Conservation (phyloP, 129 eudicot genomes). For the Pseudognaphalium luteoalbum region DNA sequence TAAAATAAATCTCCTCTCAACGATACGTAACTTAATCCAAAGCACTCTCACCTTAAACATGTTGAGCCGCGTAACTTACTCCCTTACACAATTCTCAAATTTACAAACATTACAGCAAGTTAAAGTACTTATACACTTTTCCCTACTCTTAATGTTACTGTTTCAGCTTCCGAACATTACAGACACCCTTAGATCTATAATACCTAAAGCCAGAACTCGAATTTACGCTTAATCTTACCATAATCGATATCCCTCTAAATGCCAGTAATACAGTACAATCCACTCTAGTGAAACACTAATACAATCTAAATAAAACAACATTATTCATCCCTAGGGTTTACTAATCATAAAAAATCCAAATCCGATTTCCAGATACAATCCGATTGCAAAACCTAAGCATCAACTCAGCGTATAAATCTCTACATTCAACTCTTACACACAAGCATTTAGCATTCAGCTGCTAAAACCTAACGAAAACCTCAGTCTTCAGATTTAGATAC, state of each 20-base stretch:
- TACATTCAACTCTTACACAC: constrained; percentile 7
- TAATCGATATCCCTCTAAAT: not conserved
- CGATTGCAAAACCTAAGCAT: constrained; percentile 21
- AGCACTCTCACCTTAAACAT: not conserved
- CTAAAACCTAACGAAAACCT: constrained; percentile 18
- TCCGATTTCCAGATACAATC: constrained; percentile 15
- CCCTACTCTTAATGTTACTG: not conserved
- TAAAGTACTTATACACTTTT: not conserved
- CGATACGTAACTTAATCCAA: not conserved
- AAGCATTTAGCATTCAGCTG: constrained; percentile 12
- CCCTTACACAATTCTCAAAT: not conserved
- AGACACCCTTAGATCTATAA: constrained; percentile 9
- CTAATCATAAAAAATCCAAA: not conserved
- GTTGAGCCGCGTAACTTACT: not conserved
- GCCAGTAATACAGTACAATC: not conserved
- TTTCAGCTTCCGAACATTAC: not conserved
- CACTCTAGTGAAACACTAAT: not conserved
- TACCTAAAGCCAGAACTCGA: not conserved
- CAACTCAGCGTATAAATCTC: constrained; percentile 7
- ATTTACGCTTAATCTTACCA: not conserved
- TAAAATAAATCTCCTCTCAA: constrained; percentile 1
- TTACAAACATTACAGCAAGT: too few species aligned
- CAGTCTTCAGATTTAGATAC: not conserved
- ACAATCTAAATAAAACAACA: not conserved
- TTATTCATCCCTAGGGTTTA: constrained; percentile 16